These are phyloP conservation scores for Thermothelomyces thermophilus DNA, from an alignment of 2,329 filamentous ascomycete species.

Conservation along the genomic window DNA sequence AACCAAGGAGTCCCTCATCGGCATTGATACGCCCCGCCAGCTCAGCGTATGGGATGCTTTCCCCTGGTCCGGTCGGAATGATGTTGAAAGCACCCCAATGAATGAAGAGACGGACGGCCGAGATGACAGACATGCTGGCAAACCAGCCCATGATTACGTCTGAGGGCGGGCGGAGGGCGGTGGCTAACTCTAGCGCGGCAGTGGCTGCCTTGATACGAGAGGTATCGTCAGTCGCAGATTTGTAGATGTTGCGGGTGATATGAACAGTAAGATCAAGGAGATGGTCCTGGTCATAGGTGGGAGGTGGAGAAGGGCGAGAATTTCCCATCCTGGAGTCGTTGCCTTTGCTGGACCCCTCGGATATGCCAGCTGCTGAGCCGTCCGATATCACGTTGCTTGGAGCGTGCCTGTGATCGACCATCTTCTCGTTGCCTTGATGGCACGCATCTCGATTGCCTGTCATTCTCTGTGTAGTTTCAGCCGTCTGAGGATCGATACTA, in stretches of 20 bases:
- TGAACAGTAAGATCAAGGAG: constrained; percentile 11
- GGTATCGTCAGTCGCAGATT: background rate
- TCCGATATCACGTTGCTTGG: background rate
- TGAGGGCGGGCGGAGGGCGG: constrained; percentile 16
- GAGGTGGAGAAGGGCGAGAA: too few relatives aligned
- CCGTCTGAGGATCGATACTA: too few relatives aligned
- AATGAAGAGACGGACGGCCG: constrained; percentile 22
- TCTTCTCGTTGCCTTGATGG: background rate
- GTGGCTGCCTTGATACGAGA: constrained; percentile 13
- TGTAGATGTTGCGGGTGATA: constrained; percentile 12
- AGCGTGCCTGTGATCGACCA: background rate
- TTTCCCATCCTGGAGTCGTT: background rate
- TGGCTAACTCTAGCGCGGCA: constrained; percentile 15
- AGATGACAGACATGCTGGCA: constrained; percentile 21
- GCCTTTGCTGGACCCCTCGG: background rate
- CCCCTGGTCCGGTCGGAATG: constrained; percentile 17
- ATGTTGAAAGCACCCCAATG: constrained; percentile 25
- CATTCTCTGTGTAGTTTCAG: background rate
- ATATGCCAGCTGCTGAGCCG: background rate
- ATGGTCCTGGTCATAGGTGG: background rate
- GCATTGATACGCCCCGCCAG: constrained; percentile 17
- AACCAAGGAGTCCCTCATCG: constrained; percentile 19
- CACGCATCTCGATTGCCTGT: background rate
- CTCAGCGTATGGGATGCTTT: constrained; percentile 19
- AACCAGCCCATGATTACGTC: constrained; percentile 24